Evolutionary conservation across 2,329 filamentous ascomycete genomes (phyloP).

Genomic region (Hypoxylon sp.): DNA sequence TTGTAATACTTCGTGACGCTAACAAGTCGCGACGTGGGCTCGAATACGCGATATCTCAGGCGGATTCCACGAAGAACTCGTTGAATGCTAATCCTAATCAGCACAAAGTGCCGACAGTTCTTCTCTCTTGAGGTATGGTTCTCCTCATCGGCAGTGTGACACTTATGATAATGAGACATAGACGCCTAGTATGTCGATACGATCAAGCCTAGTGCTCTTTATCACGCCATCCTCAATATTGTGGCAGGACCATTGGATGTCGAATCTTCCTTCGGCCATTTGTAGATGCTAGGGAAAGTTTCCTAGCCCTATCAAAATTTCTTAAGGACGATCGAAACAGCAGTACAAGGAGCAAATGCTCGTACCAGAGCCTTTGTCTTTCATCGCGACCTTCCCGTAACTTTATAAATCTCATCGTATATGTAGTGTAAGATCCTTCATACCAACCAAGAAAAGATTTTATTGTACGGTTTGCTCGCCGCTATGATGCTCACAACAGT

Average conservation of each 20-base stretch:
- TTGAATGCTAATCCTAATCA: conserved; percentile 4
- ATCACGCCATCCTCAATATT: conserved; percentile 4
- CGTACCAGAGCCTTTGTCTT: neutral
- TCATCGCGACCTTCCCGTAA: neutral
- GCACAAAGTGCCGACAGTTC: neutral
- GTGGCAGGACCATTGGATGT: neutral
- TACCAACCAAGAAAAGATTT: neutral
- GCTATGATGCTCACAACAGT: neutral
- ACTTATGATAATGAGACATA: neutral
- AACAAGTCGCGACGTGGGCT: neutral
- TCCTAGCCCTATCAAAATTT: conserved; percentile 1
- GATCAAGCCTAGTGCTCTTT: neutral
- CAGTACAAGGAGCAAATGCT: neutral
- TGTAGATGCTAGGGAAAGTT: conserved; percentile 7
- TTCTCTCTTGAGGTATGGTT: neutral
- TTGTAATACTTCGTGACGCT: neutral
- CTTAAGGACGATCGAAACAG: neutral
- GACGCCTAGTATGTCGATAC: neutral
- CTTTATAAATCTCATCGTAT: neutral
- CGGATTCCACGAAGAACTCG: conserved; percentile 1
- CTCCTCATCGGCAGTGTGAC: neutral
- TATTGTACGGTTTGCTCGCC: conserved; percentile 2
- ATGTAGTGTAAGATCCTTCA: neutral
- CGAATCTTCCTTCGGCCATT: neutral
- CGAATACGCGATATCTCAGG: conserved; percentile 5